Conservation (phyloP, 108 stramenopile species). For the Bacterosira constricta region DNA sequence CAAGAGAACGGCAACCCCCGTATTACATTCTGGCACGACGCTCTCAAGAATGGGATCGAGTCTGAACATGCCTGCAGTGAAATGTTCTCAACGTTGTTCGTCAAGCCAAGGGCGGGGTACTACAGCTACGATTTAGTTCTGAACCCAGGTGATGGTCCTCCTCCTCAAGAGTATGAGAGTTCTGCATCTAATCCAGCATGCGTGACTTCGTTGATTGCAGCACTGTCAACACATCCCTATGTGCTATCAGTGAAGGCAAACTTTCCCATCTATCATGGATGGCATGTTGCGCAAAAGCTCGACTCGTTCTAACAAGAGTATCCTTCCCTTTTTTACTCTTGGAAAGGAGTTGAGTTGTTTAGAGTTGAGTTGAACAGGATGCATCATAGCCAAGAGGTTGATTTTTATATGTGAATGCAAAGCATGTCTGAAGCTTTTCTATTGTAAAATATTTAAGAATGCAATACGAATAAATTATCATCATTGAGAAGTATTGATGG, state of each 20-base stretch:
- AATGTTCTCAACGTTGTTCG: slow-evolving; percentile 48
- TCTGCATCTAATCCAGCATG: slow-evolving; percentile 51
- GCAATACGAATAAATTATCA: no score
- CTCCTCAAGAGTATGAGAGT: slow-evolving; percentile 40
- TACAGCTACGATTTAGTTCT: slow-evolving; percentile 42
- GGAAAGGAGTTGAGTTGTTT: no score
- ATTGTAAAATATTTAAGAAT: no score
- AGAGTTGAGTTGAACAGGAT: no score
- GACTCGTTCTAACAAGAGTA: slow-evolving; percentile 13
- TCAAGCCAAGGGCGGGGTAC: slow-evolving; percentile 39
- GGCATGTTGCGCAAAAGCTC: slow-evolving; percentile 37
- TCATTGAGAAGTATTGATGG: no score
- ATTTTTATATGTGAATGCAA: no score
- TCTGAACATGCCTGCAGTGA: slow-evolving; percentile 44
- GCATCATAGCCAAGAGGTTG: no score
- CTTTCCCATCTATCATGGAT: slow-evolving; percentile 49
- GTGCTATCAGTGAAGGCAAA: slow-evolving; percentile 50
- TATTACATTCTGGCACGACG: slow-evolving; percentile 34
- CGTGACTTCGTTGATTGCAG: slow-evolving; percentile 45
- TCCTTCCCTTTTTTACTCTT: no score
- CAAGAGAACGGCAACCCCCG: slow-evolving; percentile 11
- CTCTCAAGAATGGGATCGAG: slow-evolving; percentile 40
- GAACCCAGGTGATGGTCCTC: slow-evolving; percentile 47
- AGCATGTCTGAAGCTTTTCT: no score
- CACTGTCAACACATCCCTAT: slow-evolving; percentile 43